Evolutionary conservation across 257 asterid species (phyloP).

Genomic region (Penstemon davidsonii): DNA sequence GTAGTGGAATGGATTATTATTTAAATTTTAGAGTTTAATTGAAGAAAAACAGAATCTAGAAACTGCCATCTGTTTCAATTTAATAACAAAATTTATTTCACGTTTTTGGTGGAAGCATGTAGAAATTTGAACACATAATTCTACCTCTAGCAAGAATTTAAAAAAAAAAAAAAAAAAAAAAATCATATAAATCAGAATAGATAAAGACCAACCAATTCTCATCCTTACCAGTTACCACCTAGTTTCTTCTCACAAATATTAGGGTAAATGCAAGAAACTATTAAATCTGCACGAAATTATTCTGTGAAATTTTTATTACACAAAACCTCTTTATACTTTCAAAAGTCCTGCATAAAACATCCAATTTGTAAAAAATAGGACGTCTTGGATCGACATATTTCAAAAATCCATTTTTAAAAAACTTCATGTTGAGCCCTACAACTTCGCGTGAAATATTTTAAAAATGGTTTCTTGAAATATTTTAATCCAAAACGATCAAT

Average conservation of each 20-base stretch:
- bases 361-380: too few species aligned
- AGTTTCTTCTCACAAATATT: background rate
- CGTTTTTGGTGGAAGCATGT: too few species aligned
- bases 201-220: conserved; percentile 33
- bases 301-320: too few species aligned
- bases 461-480: too few species aligned
- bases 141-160: background rate
- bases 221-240: conserved; percentile 28
- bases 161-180: background rate
- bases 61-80: background rate
- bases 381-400: too few species aligned
- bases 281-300: too few species aligned
- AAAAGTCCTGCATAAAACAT: too few species aligned
- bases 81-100: too few species aligned
- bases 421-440: background rate
- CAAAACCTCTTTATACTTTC: too few species aligned
- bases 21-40: background rate
- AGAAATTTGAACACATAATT: background rate
- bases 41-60: background rate
- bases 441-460: too few species aligned
- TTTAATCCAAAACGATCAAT: too few species aligned
- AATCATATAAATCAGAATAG: background rate
- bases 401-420: background rate
- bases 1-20: background rate
- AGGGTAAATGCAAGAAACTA: background rate